Base-by-base conservation (phyloP, 2,329 filamentous ascomycete genomes). In the Alternaria arbusti region DNA sequence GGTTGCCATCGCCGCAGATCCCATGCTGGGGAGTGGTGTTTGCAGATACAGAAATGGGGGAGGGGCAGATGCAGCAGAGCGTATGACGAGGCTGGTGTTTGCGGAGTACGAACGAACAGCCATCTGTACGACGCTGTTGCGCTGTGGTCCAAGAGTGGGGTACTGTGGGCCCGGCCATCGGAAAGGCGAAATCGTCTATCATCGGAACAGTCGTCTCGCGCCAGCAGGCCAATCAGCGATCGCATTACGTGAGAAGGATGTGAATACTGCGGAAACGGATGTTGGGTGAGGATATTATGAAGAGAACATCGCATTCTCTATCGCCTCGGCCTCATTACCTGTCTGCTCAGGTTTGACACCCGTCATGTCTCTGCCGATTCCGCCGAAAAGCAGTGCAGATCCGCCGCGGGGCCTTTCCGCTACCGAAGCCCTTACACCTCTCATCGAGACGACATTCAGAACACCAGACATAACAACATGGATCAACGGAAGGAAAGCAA, bases 401-500 rank as follows among this genome's bases (percentile, higher is more conserved):
- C 70, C 75, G 56, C 70, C 72, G 26, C 68, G 67, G 55, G 63
- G 70, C 7, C 54, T 62, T 56, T 75, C 71, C 57, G 76, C 76
- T 23, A 69, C 71, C 30, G 75, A 80, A 49, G 82, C 85, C 40
- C 82, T 92, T 30, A 83, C 86, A 43, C 83, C 88, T 23, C 81
- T 97, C 57, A 96, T 92, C 7, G 88, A 90, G 60, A 82, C 86
- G 50, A 97, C 92, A 79, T 91, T 97, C 76, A 93, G 96, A 77
- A 94, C 91, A 1, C 85, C 77, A 20, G 75, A 75, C 36, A 77
- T 98, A 64, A 88, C 89, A 23, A 97, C 97, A 84, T 97, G 93
- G 79, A 88, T 98, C 61, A 98, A 98, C 78, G 95, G 96, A 67
- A 95, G 92, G 7, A 91, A 88, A 69, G 91, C 97, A 12, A 86